Percentiles rank a stretch among this genome's conserved stretches.
Evolutionary conservation across 352 stramenopile genomes (phyloP).

Genomic region (Pythium rhizo-oryzae): DNA sequence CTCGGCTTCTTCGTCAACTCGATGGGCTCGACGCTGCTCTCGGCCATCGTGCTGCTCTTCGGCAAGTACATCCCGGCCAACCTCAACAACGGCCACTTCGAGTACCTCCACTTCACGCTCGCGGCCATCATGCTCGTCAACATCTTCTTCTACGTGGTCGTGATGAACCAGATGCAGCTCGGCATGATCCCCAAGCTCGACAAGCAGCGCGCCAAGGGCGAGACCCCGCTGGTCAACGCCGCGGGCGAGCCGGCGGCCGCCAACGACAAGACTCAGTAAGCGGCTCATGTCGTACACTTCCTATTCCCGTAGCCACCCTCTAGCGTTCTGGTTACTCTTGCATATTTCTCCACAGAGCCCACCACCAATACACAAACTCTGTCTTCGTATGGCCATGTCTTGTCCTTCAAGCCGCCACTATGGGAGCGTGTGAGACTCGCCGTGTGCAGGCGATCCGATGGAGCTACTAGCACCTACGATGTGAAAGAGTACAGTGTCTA

Average conservation of each 20-base stretch:
- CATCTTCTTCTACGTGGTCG: constrained; percentile 40
- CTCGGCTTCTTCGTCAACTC: constrained; percentile 41
- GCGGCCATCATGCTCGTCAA: constrained; percentile 41
- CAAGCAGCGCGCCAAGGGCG: neutral
- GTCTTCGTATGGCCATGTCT: too few relatives aligned
- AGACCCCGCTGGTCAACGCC: constrained; percentile 14
- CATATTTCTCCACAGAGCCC: too few relatives aligned
- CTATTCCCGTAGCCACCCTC: too few relatives aligned
- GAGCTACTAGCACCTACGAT: too few relatives aligned
- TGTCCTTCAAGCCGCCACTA: too few relatives aligned
- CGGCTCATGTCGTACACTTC: too few relatives aligned
- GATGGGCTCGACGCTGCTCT: constrained; percentile 32
- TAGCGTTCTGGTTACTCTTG: too few relatives aligned
- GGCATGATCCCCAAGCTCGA: constrained; percentile 18
- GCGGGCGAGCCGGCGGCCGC: neutral
- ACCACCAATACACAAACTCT: too few relatives aligned
- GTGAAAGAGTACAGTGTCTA: too few relatives aligned
- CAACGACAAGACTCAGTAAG: constrained; percentile 1
- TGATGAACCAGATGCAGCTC: constrained; percentile 36
- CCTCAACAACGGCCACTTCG: constrained; percentile 29
- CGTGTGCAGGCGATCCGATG: too few relatives aligned
- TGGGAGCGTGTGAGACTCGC: too few relatives aligned
- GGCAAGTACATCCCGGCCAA: constrained; percentile 43
- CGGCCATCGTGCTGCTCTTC: constrained; percentile 55
- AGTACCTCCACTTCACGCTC: constrained; percentile 42